phyloP scores from a whole-genome alignment of 1,284 basidiomycete genomes.

The Mrakiaceae sp. region DNA sequence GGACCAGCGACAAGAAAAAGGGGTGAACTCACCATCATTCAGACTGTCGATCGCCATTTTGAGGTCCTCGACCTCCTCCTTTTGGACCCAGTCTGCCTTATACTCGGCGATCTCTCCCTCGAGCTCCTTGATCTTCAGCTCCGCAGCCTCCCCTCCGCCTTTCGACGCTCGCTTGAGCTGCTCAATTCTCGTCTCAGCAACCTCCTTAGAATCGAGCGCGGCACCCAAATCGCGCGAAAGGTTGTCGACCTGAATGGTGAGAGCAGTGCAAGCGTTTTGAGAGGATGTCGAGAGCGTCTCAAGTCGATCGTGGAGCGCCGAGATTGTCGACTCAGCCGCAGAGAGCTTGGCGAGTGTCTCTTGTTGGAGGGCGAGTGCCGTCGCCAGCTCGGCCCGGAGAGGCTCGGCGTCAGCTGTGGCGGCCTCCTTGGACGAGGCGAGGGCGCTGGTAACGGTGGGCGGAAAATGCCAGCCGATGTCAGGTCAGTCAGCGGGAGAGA shows the following conservation, averaged over 20 bases:
- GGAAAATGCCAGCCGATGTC: background rate
- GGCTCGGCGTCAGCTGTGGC: conserved; percentile 1
- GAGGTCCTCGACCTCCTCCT: too few species aligned
- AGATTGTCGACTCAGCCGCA: conserved; percentile 5
- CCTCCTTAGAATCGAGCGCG: conserved; percentile 29
- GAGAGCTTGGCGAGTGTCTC: too few species aligned
- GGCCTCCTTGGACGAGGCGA: conserved; percentile 26
- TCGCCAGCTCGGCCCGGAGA: too few species aligned
- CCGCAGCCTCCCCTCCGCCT: too few species aligned
- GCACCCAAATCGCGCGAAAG: conserved; percentile 30
- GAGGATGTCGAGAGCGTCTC: conserved; percentile 24
- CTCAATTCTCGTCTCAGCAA: conserved; percentile 28
- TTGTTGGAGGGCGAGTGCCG: too few species aligned
- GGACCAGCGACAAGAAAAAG: background rate
- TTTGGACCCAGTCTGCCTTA: too few species aligned
- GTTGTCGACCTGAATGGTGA: conserved; percentile 23
- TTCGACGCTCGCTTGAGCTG: conserved; percentile 19
- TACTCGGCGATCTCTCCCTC: conserved; percentile 17
- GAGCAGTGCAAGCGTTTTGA: conserved; percentile 19
- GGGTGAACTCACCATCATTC: conserved; percentile 7
- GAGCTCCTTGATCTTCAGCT: conserved; percentile 21
- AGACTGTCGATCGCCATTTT: background rate
- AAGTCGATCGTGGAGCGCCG: conserved; percentile 24
- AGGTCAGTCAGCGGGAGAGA: background rate
- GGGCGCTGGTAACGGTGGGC: too few species aligned